A percentile compares a stretch with the other conserved stretches of the same genome.
Evolutionary conservation across 352 stramenopile genomes (phyloP).

Genomic region (Pythium scleroteichum): DNA sequence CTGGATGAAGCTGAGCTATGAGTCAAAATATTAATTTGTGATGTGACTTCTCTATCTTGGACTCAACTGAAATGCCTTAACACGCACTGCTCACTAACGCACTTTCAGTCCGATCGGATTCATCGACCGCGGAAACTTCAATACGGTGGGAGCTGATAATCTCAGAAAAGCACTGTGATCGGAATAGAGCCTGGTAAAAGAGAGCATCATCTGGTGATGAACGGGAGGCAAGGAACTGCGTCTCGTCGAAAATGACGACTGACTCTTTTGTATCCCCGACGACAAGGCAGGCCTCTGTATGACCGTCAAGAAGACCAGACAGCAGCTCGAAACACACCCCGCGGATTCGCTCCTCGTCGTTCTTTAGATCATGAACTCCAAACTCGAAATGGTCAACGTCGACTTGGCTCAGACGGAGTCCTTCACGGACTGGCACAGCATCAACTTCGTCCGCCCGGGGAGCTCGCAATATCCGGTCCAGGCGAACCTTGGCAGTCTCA

Average conservation of each 20-base stretch:
- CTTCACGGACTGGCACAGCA: neutral
- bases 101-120: neutral
- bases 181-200: slow-evolving; percentile 72
- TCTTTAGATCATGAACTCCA: slow-evolving; percentile 11
- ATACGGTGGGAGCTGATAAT: slow-evolving; percentile 80
- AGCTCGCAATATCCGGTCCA: slow-evolving; percentile 59
- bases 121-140: slow-evolving; percentile 44
- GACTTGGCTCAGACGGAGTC: neutral
- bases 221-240: slow-evolving; percentile 70
- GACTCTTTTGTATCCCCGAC: slow-evolving; percentile 86
- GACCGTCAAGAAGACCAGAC: slow-evolving; percentile 53
- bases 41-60: neutral
- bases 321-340: slow-evolving; percentile 74
- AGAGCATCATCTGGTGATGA: slow-evolving; percentile 44
- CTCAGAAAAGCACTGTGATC: slow-evolving; percentile 84
- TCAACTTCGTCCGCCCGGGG: slow-evolving; percentile 20
- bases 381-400: slow-evolving; percentile 1
- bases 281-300: slow-evolving; percentile 76
- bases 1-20: slow-evolving; percentile 18
- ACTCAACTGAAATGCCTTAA: neutral
- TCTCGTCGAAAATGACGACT: slow-evolving; percentile 88
- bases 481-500: slow-evolving; percentile 47
- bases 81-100: neutral
- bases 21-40: neutral
- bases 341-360: slow-evolving; percentile 41